A percentile compares a stretch with the other conserved stretches of the same genome.
These are phyloP conservation scores for Medicago ruthenica DNA, from an alignment of 306 rosid species.

Conservation along the genomic window DNA sequence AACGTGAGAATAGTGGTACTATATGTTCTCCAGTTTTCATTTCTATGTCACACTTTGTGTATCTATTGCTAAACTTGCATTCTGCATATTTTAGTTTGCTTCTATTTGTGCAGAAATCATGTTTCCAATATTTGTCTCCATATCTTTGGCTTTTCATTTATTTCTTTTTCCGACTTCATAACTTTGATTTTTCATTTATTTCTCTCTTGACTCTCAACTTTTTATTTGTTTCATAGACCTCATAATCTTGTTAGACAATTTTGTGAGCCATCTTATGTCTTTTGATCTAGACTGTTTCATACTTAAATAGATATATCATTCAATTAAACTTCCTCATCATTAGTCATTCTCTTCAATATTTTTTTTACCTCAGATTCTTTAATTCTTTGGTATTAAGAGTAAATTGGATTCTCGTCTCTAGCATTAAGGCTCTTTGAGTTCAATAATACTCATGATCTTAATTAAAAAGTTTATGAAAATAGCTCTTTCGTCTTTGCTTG, in stretches of 20 bases:
- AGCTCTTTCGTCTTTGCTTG: background rate
- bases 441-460: background rate
- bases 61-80: slow-evolving; percentile 1
- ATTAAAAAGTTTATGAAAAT: slow-evolving; percentile 1
- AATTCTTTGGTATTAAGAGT: background rate
- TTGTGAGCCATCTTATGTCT: background rate
- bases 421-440: slow-evolving; percentile 16
- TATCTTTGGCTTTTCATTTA: background rate
- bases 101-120: background rate
- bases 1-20: background rate
- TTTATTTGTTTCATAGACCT: background rate
- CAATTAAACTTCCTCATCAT: background rate
- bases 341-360: background rate
- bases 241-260: slow-evolving; percentile 3
- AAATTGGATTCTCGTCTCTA: slow-evolving; percentile 4
- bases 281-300: background rate
- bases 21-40: slow-evolving; percentile 2
- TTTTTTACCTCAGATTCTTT: background rate
- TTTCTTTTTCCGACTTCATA: background rate
- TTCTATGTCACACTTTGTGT: background rate
- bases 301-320: background rate
- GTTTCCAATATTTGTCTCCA: background rate
- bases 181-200: background rate
- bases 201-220: background rate
- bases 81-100: background rate